Base-by-base conservation (phyloP, 306 rosid species). In the Trifolium pratense region DNA sequence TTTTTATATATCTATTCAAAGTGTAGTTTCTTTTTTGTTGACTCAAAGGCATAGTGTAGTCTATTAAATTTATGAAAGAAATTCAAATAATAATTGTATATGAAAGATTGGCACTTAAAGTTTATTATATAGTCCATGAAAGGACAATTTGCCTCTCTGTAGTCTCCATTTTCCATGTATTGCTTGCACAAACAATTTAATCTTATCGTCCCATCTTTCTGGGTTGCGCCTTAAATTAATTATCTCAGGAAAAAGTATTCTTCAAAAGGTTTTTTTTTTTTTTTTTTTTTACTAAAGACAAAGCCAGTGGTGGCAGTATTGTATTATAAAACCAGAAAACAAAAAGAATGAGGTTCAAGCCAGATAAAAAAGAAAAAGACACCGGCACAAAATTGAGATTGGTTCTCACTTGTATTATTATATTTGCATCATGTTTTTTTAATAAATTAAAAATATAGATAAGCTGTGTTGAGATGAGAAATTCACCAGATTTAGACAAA, bases 91-190 rank as follows among this genome's bases (percentile, higher is more conserved):
- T 40, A 40, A 6, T 32, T 32, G 2, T 40, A 40, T 40, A 40
- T 11, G 3, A 3, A 42, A 42, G 48, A 12, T 5, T 13, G 1
- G 1, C 6, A 43, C 6, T 43, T 43, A 4, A 10, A 42, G 46
- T 42, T 42, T 40, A 40, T 40, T 10, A 40, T 10, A 40, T 40
- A 42, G 16, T 43, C 1, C 16, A 43, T 15, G 60, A 53, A 53
- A 53, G 15, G 31, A 53, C 60, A 53, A 53, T 53, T 21, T 21
- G 55, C 73, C 34, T 52, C 21, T 40, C 66, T 75, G 67, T 55
- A 26, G 48, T 66, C 80, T 66, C 80, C 80, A 76, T 42, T 67
- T 76, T 39, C 57, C 29, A 23, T 29, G 36, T 58, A 14, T 58
- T 56, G 36, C n/a, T 34, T 34, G 37, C 37, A 9, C 68, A 31